These are phyloP conservation scores for Odontarrhena argentea DNA, from an alignment of 345 rosid species.

Conservation along the genomic window DNA sequence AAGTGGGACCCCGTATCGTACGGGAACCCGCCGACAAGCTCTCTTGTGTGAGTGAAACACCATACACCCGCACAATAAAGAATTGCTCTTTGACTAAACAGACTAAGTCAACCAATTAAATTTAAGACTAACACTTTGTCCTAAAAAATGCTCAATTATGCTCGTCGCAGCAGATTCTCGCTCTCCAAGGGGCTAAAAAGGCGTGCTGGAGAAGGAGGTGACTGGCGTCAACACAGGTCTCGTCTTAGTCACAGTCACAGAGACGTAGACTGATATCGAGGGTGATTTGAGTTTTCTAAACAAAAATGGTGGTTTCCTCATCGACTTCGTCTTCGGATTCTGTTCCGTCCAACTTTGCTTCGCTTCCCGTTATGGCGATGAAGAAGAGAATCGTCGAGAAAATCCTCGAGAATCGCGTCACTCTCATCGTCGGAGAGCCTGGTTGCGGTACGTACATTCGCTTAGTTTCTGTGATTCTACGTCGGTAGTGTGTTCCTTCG, in stretches of 20 bases:
- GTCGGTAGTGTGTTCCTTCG: background rate
- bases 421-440: conserved; percentile 91
- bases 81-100: background rate
- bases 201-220: background rate
- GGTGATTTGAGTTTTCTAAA: background rate
- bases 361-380: conserved; percentile 73
- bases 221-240: conserved; percentile 5
- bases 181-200: conserved; percentile 14
- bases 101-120: conserved; percentile 11
- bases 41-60: conserved; percentile 26
- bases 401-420: conserved; percentile 85
- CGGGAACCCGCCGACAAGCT: background rate
- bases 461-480: background rate
- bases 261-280: background rate
- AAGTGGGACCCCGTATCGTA: conserved; percentile 14
- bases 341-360: conserved; percentile 52
- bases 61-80: background rate
- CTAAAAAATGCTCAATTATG: background rate
- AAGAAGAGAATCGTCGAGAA: conserved; percentile 74
- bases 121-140: background rate
- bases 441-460: conserved; percentile 71
- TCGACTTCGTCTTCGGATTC: conserved; percentile 56
- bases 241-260: background rate
- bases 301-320: conserved; percentile 54
- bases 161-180: conserved; percentile 25